Conservation (phyloP, 2,329 filamentous ascomycete genomes). For the Coniochaeta prunicola region DNA sequence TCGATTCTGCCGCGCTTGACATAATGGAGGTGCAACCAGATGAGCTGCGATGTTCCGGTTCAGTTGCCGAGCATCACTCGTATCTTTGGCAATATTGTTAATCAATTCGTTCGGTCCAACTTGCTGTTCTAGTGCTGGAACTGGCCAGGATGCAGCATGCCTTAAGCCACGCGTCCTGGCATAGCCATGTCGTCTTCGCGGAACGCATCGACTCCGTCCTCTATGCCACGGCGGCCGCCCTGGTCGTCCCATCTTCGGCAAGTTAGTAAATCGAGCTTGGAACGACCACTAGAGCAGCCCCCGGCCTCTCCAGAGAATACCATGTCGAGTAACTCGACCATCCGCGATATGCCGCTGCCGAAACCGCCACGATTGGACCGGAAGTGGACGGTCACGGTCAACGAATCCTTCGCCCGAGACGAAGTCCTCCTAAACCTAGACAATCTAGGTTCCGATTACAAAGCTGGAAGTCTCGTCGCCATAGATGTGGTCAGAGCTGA, state of each 20-base stretch:
- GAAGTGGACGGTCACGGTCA: conserved; percentile 49
- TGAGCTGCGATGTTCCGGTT: neutral
- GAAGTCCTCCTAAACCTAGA: conserved; percentile 75
- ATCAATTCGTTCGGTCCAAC: neutral
- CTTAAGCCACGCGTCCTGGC: neutral
- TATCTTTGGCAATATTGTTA: neutral
- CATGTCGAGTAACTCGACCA: conserved; percentile 41
- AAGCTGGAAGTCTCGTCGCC: conserved; percentile 64
- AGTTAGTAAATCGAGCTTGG: conserved; percentile 38
- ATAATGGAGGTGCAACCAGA: neutral
- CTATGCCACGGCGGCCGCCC: conserved; percentile 38
- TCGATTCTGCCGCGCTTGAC: neutral
- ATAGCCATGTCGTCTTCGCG: conserved; percentile 27
- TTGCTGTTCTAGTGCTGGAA: neutral
- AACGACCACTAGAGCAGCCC: conserved; percentile 33
- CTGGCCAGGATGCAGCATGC: neutral
- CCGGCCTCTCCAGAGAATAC: conserved; percentile 36
- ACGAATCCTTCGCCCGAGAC: conserved; percentile 70
- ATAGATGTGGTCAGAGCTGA: conserved; percentile 56
- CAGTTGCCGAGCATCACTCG: neutral
- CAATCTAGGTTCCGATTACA: conserved; percentile 56
- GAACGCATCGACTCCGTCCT: conserved; percentile 29
- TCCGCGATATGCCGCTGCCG: conserved; percentile 22
- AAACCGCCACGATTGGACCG: conserved; percentile 31
- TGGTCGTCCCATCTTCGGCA: conserved; percentile 48